Percentiles rank a stretch among this genome's conserved stretches.
phyloP scores from a whole-genome alignment of 2,329 filamentous ascomycete species.

The Metarhizium anisopliae region DNA sequence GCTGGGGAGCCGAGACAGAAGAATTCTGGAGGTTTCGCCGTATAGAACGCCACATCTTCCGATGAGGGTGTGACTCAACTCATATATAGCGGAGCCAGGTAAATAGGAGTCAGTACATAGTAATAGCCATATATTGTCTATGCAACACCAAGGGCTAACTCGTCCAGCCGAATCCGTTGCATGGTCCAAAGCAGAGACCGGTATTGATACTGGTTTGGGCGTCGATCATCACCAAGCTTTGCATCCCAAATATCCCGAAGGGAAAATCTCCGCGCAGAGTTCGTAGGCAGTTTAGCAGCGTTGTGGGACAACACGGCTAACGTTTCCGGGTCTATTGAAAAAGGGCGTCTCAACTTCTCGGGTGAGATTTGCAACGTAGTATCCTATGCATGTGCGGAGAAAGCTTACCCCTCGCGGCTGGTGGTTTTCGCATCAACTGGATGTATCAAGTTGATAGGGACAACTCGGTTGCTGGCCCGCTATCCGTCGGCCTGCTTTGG shows the following conservation, averaged over 20 bases:
- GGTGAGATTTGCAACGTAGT: neutral
- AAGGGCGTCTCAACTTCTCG: neutral
- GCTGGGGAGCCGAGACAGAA: slow-evolving; percentile 73
- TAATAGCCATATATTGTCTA: neutral
- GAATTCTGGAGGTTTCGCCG: slow-evolving; percentile 58
- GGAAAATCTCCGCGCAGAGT: neutral
- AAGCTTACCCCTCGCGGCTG: neutral
- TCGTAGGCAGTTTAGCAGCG: neutral
- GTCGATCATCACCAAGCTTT: too few species aligned
- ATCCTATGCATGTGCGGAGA: neutral
- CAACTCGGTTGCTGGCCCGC: too few species aligned
- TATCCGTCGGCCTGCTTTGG: too few species aligned
- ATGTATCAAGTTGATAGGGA: too few species aligned
- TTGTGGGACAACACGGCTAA: neutral
- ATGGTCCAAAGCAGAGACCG: too few species aligned
- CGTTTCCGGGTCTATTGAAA: neutral
- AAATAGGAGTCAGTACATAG: neutral
- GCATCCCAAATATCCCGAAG: neutral
- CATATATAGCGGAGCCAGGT: neutral
- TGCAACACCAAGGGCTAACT: too few species aligned
- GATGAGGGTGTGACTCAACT: neutral
- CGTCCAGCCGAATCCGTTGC: too few species aligned
- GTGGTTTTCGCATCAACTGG: slow-evolving; percentile 41
- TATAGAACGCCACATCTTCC: slow-evolving; percentile 19
- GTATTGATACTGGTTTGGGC: too few species aligned